These are phyloP conservation scores for Harringtonia aguacate DNA, from an alignment of 2,329 filamentous ascomycete genomes.

Conservation along the genomic window DNA sequence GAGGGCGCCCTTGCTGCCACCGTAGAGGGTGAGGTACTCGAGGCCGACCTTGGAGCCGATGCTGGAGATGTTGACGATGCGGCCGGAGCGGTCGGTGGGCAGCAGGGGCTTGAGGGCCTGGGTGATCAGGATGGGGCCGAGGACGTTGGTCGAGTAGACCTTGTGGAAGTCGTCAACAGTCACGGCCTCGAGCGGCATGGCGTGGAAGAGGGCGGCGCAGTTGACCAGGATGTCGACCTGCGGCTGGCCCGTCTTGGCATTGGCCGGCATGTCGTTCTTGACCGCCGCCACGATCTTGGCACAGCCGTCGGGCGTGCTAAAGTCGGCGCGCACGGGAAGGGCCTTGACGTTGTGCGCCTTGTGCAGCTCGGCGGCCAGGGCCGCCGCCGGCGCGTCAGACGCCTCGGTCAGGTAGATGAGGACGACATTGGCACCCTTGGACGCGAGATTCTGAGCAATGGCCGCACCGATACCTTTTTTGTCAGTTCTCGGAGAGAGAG, in stretches of 20 bases:
- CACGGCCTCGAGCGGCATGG: constrained; percentile 54
- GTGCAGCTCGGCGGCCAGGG: constrained; percentile 49
- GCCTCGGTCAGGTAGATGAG: constrained; percentile 54
- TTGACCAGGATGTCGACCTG: constrained; percentile 78
- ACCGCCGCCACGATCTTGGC: constrained; percentile 8
- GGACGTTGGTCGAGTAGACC: constrained; percentile 71
- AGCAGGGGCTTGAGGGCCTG: constrained; percentile 63
- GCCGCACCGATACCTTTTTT: constrained; percentile 55
- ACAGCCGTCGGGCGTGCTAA: constrained; percentile 41
- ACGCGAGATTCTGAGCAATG: constrained; percentile 57
- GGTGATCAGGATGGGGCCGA: constrained; percentile 67
- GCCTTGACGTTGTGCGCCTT: constrained; percentile 48
- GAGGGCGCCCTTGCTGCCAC: constrained; percentile 45
- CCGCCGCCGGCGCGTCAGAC: constrained; percentile 33
- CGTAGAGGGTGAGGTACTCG: constrained; percentile 28
- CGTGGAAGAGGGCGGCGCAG: constrained; percentile 65
- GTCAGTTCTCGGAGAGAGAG: background rate
- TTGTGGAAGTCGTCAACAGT: constrained; percentile 54
- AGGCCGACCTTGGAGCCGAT: constrained; percentile 23
- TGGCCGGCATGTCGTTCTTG: background rate
- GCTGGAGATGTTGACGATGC: constrained; percentile 43
- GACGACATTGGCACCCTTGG: constrained; percentile 57
- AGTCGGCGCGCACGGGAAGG: constrained; percentile 60
- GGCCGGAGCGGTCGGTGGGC: constrained; percentile 52
- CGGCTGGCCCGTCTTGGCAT: constrained; percentile 35